Evolutionary conservation across 73 alveolate species (phyloP).

Genomic region (Symbiodinium pilosum): DNA sequence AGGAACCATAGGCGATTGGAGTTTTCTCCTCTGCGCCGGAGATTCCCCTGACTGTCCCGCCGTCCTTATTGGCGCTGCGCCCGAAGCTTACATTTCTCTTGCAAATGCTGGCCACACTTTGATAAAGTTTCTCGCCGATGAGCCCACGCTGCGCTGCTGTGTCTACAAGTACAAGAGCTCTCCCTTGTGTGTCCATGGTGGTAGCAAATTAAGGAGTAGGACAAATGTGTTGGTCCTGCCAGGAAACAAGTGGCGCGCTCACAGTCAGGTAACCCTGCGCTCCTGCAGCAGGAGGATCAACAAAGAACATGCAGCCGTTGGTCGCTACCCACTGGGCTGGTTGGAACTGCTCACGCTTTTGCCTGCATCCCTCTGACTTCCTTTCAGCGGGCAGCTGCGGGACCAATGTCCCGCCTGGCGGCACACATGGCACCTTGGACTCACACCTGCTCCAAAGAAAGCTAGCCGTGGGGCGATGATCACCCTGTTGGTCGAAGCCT

Average conservation of each 20-base stretch:
- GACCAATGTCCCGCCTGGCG: too few species aligned
- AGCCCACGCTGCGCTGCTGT: constrained; percentile 47
- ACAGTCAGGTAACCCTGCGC: not conserved
- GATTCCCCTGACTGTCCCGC: constrained; percentile 36
- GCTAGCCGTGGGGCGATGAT: too few species aligned
- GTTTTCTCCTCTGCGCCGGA: constrained; percentile 44
- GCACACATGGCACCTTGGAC: too few species aligned
- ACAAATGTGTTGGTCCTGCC: not conserved
- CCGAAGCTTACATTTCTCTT: not conserved
- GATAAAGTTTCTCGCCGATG: not conserved
- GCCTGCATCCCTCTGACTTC: too few species aligned
- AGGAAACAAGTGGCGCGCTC: not conserved
- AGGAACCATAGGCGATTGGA: constrained; percentile 2
- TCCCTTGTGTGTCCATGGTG: not conserved
- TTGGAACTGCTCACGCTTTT: too few species aligned
- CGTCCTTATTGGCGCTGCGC: not conserved
- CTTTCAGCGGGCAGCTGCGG: too few species aligned
- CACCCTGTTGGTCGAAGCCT: too few species aligned
- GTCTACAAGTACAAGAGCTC: constrained; percentile 40
- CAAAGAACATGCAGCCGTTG: too few species aligned
- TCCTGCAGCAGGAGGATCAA: too few species aligned
- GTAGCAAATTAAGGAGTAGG: not conserved
- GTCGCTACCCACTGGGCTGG: too few species aligned
- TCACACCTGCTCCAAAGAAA: too few species aligned
- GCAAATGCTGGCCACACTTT: not conserved